Base-by-base conservation (phyloP, 495 filamentous ascomycete genomes). In the Penicillium flavigenum region DNA sequence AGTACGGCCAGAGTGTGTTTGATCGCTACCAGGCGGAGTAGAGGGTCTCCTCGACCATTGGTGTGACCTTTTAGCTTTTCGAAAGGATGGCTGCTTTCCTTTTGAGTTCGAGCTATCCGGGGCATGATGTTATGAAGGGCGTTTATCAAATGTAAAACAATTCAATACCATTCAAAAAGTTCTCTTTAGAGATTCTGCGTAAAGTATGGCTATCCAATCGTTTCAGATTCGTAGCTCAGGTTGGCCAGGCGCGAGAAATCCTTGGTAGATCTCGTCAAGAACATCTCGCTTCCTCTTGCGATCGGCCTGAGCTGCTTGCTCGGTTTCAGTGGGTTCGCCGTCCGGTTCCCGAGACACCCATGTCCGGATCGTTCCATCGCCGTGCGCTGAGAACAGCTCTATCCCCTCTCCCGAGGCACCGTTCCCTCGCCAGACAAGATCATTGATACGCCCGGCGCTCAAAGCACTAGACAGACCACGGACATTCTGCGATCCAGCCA, bases 341-440 rank as follows among this genome's bases (percentile, higher is more conserved):
- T 85, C 83, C 12, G 79, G 72, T 58, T 77, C 82, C 50, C 72
- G 75, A 12, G 84, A 86, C 9, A 77, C 81, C 69, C 87, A 83
- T 9, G 69, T 61, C 19, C 75, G 71, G 43, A 83, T 78, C 0
- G 76, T 75, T 4, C 80, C 80, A 57, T 83, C 77, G 0, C 79
- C 79, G 54, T 81, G 79, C 4, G 78, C 80, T 9, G 80, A 81
- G 63, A 81, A 81, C 29, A 81, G 55, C 36, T 81, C 79, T 10
- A 81, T 34, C 0, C 77, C 75, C 57, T 77, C 71, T 1, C 77
- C 79, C 2, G 72, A 72, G 0, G 66, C 76, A 16, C 75, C 77
- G 39, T 76, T 78, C 1, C 83, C 83, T 62, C 86, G 81, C 89
- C 86, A 96, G 5, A 78, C 86, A 12, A 95, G 71, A 34, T 81